Base-by-base conservation (phyloP, 352 stramenopile genomes). In the Phytophthora parvispora region DNA sequence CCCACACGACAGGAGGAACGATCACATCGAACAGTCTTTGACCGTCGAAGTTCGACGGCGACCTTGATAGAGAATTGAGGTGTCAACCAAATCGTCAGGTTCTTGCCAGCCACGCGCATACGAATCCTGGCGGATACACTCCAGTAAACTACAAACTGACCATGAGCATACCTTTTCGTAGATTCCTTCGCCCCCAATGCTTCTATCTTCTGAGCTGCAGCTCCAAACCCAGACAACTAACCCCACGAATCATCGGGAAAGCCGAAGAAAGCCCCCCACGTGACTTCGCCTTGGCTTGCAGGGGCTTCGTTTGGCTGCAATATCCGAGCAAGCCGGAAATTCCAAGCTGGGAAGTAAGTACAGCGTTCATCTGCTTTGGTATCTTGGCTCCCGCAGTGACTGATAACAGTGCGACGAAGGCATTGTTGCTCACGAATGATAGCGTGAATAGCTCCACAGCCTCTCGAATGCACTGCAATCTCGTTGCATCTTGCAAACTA, bases 331-430 rank as follows among this genome's bases (percentile, higher is more conserved):
- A 48, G 20, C 15, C 36, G 36, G 36, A 43, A 6, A 5, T 43
- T n/a, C 40, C 40, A 48, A 6, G 8, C 25, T 48, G 40, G 40
- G 5, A 25, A 48, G 40, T 15, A 22, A 48, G 13, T 1, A 6
- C 13, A 25, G 40, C 9, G 18, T 48, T 48, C 40, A 15, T 25
- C 25, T 16, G 36, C 6, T 1, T n/a, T 13, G 12, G 15, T 7
- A 43, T 13, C 15, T 8, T 43, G 36, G 12, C 15, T 43, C 36
- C 16, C 36, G 7, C 12, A n/a, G 72, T 45, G 18, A 48, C 8
- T 25, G 18, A n/a, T 8, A 48, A 6, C 40, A 72, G 72, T 15
- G 64, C 40, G 22, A 25, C 3, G 6, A 48, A 48, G 8, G 40
- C 40, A 12, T 48, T 9, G n/a, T 48, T 48, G 40, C 25, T 48